phyloP scores from a whole-genome alignment of 2,329 filamentous ascomycete species.

The Pseudogymnoascus destructans region DNA sequence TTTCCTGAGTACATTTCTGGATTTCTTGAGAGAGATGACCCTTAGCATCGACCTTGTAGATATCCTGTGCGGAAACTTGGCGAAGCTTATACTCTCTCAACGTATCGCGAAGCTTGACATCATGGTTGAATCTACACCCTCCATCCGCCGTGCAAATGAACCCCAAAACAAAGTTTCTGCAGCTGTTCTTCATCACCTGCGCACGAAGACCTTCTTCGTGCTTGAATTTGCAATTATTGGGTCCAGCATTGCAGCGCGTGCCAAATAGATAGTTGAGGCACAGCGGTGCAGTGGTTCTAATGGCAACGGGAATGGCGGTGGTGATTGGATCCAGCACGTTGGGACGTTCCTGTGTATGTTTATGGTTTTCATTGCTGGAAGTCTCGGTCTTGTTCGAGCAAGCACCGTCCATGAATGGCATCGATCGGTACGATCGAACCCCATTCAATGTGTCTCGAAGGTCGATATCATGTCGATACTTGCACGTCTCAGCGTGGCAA shows the following conservation, averaged over 20 bases:
- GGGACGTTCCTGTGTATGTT: neutral
- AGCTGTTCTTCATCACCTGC: neutral
- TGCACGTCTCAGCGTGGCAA: neutral
- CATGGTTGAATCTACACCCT: neutral
- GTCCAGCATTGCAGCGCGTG: neutral
- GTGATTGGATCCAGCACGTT: neutral
- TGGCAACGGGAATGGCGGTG: neutral
- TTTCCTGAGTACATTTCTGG: neutral
- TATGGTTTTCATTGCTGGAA: neutral
- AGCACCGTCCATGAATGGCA: neutral
- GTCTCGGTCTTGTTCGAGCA: neutral
- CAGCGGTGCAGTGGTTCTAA: neutral
- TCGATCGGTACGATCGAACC: neutral
- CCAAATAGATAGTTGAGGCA: neutral
- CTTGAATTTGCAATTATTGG: neutral
- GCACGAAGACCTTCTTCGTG: neutral
- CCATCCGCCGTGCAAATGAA: neutral
- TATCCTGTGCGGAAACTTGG: neutral
- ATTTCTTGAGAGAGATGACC: neutral
- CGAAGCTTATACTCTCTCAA: neutral
- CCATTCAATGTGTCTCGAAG: slow-evolving; percentile 1
- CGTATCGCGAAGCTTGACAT: neutral
- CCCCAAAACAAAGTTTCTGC: neutral
- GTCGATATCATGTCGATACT: neutral
- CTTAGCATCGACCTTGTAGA: neutral